Evolutionary conservation across 495 filamentous ascomycete species (phyloP), one percentile per base, ranked within the genome.

Genomic region (Trichoderma gamsii): DNA sequence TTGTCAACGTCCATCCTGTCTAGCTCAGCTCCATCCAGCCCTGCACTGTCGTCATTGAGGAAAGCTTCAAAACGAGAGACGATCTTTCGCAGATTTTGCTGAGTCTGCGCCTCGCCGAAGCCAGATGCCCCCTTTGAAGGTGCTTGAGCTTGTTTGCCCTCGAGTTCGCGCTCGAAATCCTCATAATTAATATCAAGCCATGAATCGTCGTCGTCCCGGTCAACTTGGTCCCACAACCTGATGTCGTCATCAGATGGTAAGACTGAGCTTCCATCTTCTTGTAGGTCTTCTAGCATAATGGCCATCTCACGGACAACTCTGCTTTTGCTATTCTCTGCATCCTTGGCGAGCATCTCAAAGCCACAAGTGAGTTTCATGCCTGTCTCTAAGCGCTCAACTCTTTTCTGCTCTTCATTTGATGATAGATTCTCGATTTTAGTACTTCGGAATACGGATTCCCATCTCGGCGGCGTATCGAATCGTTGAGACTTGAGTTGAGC

Each of bases 181-280:
- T 89, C 82, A 72, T 91, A 97, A 71, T 92, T 88, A 66, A 99
- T 93, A 73, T 98, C 89, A 69, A 99, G 79, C 95, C 95, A 99
- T n/a, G 82, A 82, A 69, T 98, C 96, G 71, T 90, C 84, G 69
- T 99, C 96, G 41, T 91, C 86, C 41, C 73, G 76, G 25, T 78
- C 76, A 8, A 82, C 82, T 41, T 79, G 73, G n/a, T 78, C 68
- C 95, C 95, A 97, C 0, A 67, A 69, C 38, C 76, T 75, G 21
- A 98, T 91, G 59, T 96, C 92, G 16, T 83, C 78, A 73, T 96
- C 85, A 0, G 83, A 85, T 7, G 94, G 94, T 0, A 97, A 79
- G 6, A 72, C 69, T 32, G 85, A 81, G 63, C 87, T 84, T 4
- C 80, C 81, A 16, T 81, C 78, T 43, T 83, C 80, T 66, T 79